Conservation (phyloP, 345 rosid genomes). For the Gossypium arboreum region DNA sequence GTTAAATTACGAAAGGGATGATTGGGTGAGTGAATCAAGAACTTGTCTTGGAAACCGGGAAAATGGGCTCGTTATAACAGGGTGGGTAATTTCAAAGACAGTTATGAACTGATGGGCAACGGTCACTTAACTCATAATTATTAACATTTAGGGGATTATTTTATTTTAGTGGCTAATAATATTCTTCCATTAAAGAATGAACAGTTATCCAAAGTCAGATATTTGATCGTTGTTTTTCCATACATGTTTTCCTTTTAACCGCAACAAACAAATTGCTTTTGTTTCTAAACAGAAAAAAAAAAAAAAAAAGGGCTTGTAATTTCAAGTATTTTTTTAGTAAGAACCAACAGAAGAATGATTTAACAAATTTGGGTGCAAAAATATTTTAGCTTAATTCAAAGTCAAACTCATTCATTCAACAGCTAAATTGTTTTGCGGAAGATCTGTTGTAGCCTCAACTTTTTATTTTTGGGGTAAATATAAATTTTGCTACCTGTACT, state of each 20-base stretch:
- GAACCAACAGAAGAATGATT: no score
- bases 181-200: background rate
- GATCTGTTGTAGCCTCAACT: no score
- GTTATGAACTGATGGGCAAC: background rate
- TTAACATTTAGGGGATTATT: background rate
- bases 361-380: no score
- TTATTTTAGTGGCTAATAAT: background rate
- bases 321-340: no score
- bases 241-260: background rate
- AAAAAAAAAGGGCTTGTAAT: background rate
- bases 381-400: no score
- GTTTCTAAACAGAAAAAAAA: background rate
- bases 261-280: background rate
- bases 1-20: background rate
- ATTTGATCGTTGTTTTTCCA: background rate
- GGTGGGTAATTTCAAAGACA: background rate
- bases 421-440: no score
- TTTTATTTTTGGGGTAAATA: no score
- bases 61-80: conserved; percentile 8
- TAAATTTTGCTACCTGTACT: no score
- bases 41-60: conserved; percentile 5
- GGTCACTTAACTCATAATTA: conserved; percentile 10
- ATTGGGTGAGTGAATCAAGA: background rate
- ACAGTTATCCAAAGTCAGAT: background rate
- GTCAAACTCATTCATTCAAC: no score